Evolutionary conservation across 805 yeast species (phyloP).

Genomic region (Pichia sporocuriosa): DNA sequence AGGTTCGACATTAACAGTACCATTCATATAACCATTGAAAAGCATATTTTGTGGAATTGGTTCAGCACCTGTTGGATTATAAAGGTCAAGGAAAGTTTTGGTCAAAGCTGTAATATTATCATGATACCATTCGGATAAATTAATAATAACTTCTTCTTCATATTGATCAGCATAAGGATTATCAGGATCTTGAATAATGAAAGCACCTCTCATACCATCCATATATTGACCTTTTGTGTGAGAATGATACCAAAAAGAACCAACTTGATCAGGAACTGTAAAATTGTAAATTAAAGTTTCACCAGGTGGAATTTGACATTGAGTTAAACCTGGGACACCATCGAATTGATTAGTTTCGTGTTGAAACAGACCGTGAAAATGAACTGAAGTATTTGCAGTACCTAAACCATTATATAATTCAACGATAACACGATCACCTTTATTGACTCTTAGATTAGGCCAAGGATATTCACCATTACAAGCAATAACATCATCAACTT

Average conservation of each 20-base stretch:
- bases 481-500: constrained; percentile 38
- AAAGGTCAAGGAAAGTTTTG: constrained; percentile 53
- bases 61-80: constrained; percentile 97
- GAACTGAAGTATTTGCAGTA: constrained; percentile 68
- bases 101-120: constrained; percentile 44
- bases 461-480: constrained; percentile 66
- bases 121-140: constrained; percentile 88
- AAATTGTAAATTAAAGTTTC: constrained; percentile 72
- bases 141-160: constrained; percentile 69
- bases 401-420: constrained; percentile 70
- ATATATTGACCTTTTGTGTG: constrained; percentile 87
- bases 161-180: constrained; percentile 59
- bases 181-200: constrained; percentile 58
- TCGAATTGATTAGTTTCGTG: constrained; percentile 73
- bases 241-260: constrained; percentile 97
- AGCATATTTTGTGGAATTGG: constrained; percentile 84
- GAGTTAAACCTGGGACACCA: constrained; percentile 83
- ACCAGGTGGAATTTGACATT: constrained; percentile 88
- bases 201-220: constrained; percentile 82
- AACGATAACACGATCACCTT: constrained; percentile 72
- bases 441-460: constrained; percentile 71
- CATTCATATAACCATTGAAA: constrained; percentile 73
- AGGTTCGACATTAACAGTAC: constrained; percentile 76
- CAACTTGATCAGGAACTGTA: constrained; percentile 75
- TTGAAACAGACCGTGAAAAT: constrained; percentile 92